These are phyloP conservation scores for Phytophthora pseudosyringae DNA, from an alignment of 352 stramenopile genomes.

Conservation along the genomic window DNA sequence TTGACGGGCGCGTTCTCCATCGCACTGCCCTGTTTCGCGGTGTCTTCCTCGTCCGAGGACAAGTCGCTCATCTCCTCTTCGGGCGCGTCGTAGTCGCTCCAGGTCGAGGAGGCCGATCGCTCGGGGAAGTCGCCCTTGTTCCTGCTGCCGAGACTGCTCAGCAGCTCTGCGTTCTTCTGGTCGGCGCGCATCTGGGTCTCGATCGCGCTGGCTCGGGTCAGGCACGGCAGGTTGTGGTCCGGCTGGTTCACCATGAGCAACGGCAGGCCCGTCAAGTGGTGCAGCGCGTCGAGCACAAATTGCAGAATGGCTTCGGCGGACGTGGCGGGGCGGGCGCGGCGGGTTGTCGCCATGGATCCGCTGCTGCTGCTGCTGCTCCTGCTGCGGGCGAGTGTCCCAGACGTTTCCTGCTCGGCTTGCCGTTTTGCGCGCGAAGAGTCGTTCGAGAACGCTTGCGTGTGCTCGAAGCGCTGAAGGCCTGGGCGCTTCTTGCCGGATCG, in stretches of 20 bases:
- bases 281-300: slow-evolving; percentile 39
- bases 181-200: slow-evolving; percentile 36
- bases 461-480: slow-evolving; percentile 17
- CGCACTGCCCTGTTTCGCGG: slow-evolving; percentile 11
- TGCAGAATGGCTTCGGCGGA: slow-evolving; percentile 40
- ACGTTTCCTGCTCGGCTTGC: slow-evolving; percentile 30
- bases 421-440: slow-evolving; percentile 34
- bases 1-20: slow-evolving; percentile 7
- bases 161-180: slow-evolving; percentile 38
- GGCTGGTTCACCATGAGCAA: slow-evolving; percentile 43
- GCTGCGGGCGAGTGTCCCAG: slow-evolving; percentile 34
- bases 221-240: slow-evolving; percentile 33
- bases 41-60: slow-evolving; percentile 31
- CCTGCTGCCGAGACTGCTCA: slow-evolving; percentile 7
- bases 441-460: slow-evolving; percentile 23
- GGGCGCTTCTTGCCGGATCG: slow-evolving; percentile 29
- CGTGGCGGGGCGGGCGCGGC: slow-evolving; percentile 1
- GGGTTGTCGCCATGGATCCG: slow-evolving; percentile 22
- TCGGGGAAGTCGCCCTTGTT: slow-evolving; percentile 12
- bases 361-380: slow-evolving; percentile 13
- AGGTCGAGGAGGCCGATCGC: slow-evolving; percentile 11
- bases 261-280: slow-evolving; percentile 35
- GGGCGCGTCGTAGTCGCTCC: slow-evolving; percentile 35
- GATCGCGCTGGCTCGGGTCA: slow-evolving; percentile 19
- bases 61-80: slow-evolving; percentile 40